Conservation (phyloP, 73 alveolate genomes). For the Paramecium sonneborni region DNA sequence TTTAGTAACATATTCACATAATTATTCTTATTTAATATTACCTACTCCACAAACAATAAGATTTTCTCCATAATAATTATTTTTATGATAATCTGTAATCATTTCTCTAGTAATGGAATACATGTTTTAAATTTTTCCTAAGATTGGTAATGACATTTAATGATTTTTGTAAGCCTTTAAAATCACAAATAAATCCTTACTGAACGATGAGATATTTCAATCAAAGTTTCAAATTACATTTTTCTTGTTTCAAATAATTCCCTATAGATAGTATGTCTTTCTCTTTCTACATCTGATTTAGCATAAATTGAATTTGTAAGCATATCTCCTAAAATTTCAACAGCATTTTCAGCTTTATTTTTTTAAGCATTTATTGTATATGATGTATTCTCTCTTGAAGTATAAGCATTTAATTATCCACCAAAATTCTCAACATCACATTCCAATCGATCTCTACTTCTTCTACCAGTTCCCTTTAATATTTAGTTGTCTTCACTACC, state of each 20-base stretch:
- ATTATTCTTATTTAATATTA: slow-evolving; percentile 75
- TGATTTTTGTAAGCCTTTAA: slow-evolving; percentile 76
- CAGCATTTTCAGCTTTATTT: slow-evolving; percentile 70
- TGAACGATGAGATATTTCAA: slow-evolving; percentile 68
- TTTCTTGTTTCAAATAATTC: slow-evolving; percentile 85
- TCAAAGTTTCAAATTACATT: slow-evolving; percentile 77
- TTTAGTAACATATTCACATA: slow-evolving; percentile 80
- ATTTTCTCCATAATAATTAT: slow-evolving; percentile 85
- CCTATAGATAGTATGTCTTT: slow-evolving; percentile 82
- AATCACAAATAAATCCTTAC: slow-evolving; percentile 13
- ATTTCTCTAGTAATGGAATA: slow-evolving; percentile 76
- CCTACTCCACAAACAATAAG: slow-evolving; percentile 91
- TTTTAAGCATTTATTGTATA: slow-evolving; percentile 79
- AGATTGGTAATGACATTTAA: slow-evolving; percentile 90
- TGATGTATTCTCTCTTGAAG: slow-evolving; percentile 94
- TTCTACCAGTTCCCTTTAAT: slow-evolving; percentile 81
- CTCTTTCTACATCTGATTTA: slow-evolving; percentile 76
- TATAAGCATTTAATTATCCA: slow-evolving; percentile 89
- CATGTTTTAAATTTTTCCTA: slow-evolving; percentile 85
- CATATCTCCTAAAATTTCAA: slow-evolving; percentile 88
- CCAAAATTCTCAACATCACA: slow-evolving; percentile 90
- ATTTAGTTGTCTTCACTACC: slow-evolving; percentile 82
- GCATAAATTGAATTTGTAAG: slow-evolving; percentile 79
- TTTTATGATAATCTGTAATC: slow-evolving; percentile 78
- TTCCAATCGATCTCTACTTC: slow-evolving; percentile 82